Conservation (phyloP, 495 filamentous ascomycete genomes). For the Daldinia loculata region DNA sequence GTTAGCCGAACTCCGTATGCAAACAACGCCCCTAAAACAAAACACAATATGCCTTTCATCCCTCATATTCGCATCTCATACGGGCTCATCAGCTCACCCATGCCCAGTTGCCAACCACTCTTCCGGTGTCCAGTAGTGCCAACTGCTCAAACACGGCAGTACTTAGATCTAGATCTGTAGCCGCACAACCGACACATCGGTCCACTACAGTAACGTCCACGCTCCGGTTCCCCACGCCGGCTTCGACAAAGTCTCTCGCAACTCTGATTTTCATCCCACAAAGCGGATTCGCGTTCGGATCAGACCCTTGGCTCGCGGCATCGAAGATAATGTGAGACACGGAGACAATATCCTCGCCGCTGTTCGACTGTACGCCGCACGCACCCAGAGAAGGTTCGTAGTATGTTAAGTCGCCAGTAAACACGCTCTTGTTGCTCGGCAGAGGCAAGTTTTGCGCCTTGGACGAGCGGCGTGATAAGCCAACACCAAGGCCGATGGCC, state of each 20-base stretch:
- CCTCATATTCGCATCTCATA: not conserved
- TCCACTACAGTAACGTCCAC: slow-evolving; percentile 79
- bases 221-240: slow-evolving; percentile 48
- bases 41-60: not conserved
- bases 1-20: slow-evolving; percentile 22
- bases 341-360: slow-evolving; percentile 67
- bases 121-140: slow-evolving; percentile 63
- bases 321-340: slow-evolving; percentile 75
- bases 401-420: slow-evolving; percentile 75
- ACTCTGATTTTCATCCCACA: slow-evolving; percentile 73
- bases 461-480: slow-evolving; percentile 29
- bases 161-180: slow-evolving; percentile 73
- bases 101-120: slow-evolving; percentile 71
- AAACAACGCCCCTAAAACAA: slow-evolving; percentile 4
- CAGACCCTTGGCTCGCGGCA: slow-evolving; percentile 57
- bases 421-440: slow-evolving; percentile 57
- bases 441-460: slow-evolving; percentile 60
- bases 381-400: slow-evolving; percentile 74
- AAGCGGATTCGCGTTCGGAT: slow-evolving; percentile 75
- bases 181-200: slow-evolving; percentile 71
- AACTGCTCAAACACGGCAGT: slow-evolving; percentile 66
- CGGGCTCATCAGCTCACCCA: slow-evolving; percentile 60
- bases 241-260: slow-evolving; percentile 53
- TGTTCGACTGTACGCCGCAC: slow-evolving; percentile 67
- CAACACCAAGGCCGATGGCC: slow-evolving; percentile 48